Percentiles rank a stretch among this genome's conserved stretches.
These are phyloP conservation scores for Neckera pumila DNA, from an alignment of 225 moss, liverwort and hornwort species.

Conservation along the genomic window DNA sequence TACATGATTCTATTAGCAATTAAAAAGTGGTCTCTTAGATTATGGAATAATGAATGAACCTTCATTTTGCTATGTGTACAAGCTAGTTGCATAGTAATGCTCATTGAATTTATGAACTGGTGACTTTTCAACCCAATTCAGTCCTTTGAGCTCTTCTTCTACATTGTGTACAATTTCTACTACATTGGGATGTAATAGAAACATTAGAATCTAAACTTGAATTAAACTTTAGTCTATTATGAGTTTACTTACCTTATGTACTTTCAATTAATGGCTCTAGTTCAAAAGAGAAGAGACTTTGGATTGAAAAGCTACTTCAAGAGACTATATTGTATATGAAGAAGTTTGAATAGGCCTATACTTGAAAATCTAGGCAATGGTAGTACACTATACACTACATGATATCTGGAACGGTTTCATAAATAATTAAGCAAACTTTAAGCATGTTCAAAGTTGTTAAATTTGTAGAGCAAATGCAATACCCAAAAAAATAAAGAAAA, in stretches of 20 bases:
- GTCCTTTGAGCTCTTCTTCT: background rate
- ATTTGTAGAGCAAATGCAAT: background rate
- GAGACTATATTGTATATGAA: background rate
- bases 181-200: too few species aligned
- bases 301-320: background rate
- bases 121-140: background rate
- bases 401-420: rapidly evolving
- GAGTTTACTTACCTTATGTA: too few species aligned
- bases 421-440: background rate
- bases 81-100: background rate
- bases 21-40: too few species aligned
- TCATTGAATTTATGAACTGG: background rate
- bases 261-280: too few species aligned
- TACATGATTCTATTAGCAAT: too few species aligned
- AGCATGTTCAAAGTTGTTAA: background rate
- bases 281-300: too few species aligned
- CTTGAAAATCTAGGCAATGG: background rate
- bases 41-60: too few species aligned
- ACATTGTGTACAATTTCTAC: too few species aligned
- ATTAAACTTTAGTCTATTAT: too few species aligned
- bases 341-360: too few species aligned
- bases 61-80: too few species aligned
- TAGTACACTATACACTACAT: background rate
- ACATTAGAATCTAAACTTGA: too few species aligned
- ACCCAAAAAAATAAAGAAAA: background rate